Evolutionary conservation across 2,329 filamentous ascomycete genomes (phyloP), one percentile per base, ranked within the genome.

Genomic region (Blastomyces silverae): DNA sequence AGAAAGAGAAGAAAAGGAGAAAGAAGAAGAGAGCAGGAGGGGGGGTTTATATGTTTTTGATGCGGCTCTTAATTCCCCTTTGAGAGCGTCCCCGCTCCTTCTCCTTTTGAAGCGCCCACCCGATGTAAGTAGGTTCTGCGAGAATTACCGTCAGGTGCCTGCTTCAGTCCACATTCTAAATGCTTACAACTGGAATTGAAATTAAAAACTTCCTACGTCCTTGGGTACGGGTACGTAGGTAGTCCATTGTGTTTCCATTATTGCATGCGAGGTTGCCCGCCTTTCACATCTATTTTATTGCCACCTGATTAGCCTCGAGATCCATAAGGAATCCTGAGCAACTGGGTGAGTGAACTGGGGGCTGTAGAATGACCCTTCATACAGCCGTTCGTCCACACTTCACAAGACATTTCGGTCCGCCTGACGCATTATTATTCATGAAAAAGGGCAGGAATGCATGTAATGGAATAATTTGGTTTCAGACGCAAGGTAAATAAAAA

Each of bases 41-140:
- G 50, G 25, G 50, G 50, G 22, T 28, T 53, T 53, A 53, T 53
- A 53, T 25, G 50, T 3, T 53, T 53, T 20, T 1, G 0, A 31
- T 53, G 50, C 50, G 50, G 50, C 50, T 53, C 50, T 53, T 53
- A 31, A 53, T 53, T 53, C 50, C 50, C 25, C 50, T 31, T 53
- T 6, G 50, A 25, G 50, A 28, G 20, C 13, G 13, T 53, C 4
- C 25, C 13, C 6, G 13, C 11, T 52, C 50, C 22, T 52, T 28
- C 48, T n/a, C 11, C n/a, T 11, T 22, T 50, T 22, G n/a, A 3
- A 50, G 34, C 34, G 34, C 34, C 8, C 34, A 37, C 1, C 34
- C 7, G 34, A 10, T 37, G 7, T 8, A 37, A 7, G 6, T 37
- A 37, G 7, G 34, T 37, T 6, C n/a, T 11, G 46, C 46, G 11